These are phyloP conservation scores for Colletotrichum sidae DNA, from an alignment of 2,329 filamentous ascomycete genomes.

Conservation along the genomic window DNA sequence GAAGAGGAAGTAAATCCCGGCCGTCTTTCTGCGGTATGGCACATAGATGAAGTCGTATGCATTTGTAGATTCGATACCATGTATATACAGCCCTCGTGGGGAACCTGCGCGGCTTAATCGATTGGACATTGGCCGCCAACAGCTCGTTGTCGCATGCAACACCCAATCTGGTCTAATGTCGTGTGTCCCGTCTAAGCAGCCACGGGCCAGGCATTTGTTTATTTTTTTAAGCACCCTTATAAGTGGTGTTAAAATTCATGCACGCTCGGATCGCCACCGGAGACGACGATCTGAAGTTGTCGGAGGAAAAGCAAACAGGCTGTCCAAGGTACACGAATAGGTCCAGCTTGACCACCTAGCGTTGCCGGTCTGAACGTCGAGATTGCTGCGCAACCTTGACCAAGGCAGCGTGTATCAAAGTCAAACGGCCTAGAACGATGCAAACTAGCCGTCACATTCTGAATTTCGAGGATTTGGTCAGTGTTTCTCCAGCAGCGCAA, in stretches of 20 bases:
- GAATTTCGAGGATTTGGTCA: too few relatives aligned
- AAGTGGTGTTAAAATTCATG: neutral
- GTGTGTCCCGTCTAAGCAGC: constrained; percentile 7
- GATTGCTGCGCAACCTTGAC: neutral
- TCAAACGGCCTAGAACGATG: too few relatives aligned
- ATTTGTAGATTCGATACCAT: neutral
- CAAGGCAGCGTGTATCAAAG: too few relatives aligned
- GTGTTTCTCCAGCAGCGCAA: too few relatives aligned
- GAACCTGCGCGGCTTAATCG: too few relatives aligned
- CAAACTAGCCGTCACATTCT: too few relatives aligned
- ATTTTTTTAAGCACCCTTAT: too few relatives aligned
- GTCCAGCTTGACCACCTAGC: too few relatives aligned
- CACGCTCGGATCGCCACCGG: constrained; percentile 24
- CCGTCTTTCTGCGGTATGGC: constrained; percentile 1
- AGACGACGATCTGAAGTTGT: constrained; percentile 11
- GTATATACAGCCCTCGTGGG: neutral
- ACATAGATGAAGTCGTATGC: too few relatives aligned
- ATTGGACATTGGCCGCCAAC: too few relatives aligned
- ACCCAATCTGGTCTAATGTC: constrained; percentile 2
- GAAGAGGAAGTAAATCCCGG: constrained; percentile 52
- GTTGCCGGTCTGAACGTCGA: too few relatives aligned
- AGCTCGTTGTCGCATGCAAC: constrained; percentile 5
- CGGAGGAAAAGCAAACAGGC: constrained; percentile 28
- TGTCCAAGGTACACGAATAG: too few relatives aligned
- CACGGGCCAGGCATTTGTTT: neutral